phyloP scores from a whole-genome alignment of 805 yeast genomes.

The Metschnikowia lochheadii region DNA sequence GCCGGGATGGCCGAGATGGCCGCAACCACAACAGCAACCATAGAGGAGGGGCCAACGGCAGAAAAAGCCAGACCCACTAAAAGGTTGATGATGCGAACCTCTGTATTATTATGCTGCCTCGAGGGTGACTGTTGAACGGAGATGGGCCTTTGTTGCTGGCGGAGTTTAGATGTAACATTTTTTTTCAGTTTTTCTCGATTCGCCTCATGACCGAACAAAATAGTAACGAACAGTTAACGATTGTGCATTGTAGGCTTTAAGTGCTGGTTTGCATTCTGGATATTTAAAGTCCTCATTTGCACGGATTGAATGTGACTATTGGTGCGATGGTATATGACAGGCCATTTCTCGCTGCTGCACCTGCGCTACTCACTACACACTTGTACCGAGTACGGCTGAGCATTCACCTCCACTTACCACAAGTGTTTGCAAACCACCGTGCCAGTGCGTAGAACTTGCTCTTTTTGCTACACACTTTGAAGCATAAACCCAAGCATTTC shows the following conservation, averaged over 20 bases:
- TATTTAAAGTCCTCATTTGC: no score
- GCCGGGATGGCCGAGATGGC: slow-evolving; percentile 7
- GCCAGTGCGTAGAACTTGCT: background rate
- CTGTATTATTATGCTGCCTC: slow-evolving; percentile 3
- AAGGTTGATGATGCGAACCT: background rate
- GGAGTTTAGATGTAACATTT: slow-evolving; percentile 2
- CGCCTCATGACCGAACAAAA: slow-evolving; percentile 2
- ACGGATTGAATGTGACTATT: background rate
- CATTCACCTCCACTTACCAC: background rate
- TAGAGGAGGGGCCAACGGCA: slow-evolving; percentile 10
- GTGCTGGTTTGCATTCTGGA: no score
- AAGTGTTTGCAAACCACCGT: background rate
- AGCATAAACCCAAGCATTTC: background rate
- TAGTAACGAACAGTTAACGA: slow-evolving; percentile 4
- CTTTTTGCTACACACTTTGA: background rate
- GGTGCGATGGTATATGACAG: background rate
- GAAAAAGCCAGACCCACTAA: slow-evolving; percentile 12
- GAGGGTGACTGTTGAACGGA: background rate
- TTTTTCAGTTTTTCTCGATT: slow-evolving; percentile 1
- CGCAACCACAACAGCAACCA: slow-evolving; percentile 10
- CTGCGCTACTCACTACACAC: background rate
- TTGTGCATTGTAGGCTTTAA: background rate
- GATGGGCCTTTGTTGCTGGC: background rate
- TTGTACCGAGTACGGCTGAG: slow-evolving; percentile 1
- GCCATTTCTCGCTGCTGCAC: background rate